Conservation (phyloP, 768 basidiomycete species). For the Hericium erinaceus region DNA sequence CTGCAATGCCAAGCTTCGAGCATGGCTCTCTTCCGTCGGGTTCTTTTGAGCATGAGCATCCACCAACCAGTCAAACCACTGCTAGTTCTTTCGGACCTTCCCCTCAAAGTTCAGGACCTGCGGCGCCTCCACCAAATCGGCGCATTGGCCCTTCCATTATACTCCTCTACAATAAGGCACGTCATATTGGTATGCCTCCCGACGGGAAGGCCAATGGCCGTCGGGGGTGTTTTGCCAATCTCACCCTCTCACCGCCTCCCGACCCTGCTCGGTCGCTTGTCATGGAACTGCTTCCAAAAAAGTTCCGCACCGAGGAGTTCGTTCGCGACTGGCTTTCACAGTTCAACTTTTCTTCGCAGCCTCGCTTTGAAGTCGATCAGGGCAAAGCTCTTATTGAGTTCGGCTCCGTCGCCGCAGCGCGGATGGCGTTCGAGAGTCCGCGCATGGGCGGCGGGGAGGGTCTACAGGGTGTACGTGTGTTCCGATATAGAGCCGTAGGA, state of each 20-base stretch:
- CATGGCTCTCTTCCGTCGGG: too few relatives aligned
- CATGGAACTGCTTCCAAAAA: constrained; percentile 46
- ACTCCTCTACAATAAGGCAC: background rate
- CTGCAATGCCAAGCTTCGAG: too few relatives aligned
- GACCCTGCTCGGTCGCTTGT: constrained; percentile 44
- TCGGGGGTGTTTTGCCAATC: constrained; percentile 7
- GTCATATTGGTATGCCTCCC: constrained; percentile 4
- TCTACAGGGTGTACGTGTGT: constrained; percentile 27
- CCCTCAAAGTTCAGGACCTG: too few relatives aligned
- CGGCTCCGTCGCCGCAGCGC: constrained; percentile 32
- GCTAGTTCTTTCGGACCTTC: too few relatives aligned
- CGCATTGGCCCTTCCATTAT: too few relatives aligned
- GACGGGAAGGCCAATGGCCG: background rate
- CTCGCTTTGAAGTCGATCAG: constrained; percentile 17
- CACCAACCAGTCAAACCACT: too few relatives aligned
- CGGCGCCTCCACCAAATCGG: too few relatives aligned
- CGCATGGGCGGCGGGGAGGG: constrained; percentile 26
- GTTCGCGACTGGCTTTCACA: constrained; percentile 34
- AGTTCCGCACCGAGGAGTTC: constrained; percentile 32
- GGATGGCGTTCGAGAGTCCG: constrained; percentile 41
- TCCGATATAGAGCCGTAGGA: constrained; percentile 9
- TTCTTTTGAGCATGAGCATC: too few relatives aligned
- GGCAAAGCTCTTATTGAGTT: constrained; percentile 48
- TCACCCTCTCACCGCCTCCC: constrained; percentile 19
- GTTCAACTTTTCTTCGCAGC: constrained; percentile 2